Evolutionary conservation across 2,329 filamentous ascomycete genomes (phyloP), one percentile per base, ranked within the genome.

Genomic region (Fusarium goolgardi): DNA sequence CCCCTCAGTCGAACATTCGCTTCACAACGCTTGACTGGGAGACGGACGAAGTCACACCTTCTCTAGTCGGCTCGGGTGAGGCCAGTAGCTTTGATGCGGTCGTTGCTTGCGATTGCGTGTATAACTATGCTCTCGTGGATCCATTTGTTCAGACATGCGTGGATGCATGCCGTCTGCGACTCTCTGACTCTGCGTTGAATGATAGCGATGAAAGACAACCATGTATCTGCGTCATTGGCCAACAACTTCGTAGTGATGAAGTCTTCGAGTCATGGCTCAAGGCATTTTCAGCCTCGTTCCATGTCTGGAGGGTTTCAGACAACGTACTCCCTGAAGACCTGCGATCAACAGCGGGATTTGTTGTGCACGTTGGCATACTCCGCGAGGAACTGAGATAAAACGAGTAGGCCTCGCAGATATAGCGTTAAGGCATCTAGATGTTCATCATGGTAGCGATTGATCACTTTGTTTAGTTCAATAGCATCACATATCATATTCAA

Each of bases 101-200:
- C 13, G 77, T 98, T 35, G 93, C 94, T 6, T 97, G 93, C 75
- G 96, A 99, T 78, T 97, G 94, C 78, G 91, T 99, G 71, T 99
- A 96, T 82, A 99, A 98, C 79, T 92, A 97, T 69, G 87, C 91
- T 4, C 85, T 98, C 5, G 87, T 98, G 25, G 82, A 86, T 43
- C 93, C 94, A 0, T 87, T 98, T 49, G 91, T 96, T n/a, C 86
- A 90, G 72, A 91, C 93, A 0, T 97, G 92, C 76, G 87, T 83
- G 8, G 91, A 96, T 65, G 84, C 89, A 25, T 97, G 93, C 78
- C 81, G 81, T 12, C 78, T 95, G 18, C 83, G 89, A 34, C 55
- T 32, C 27, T 49, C 45, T 4, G 67, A 53, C 43, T 45, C 67
- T 32, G 25, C 32, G 49, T 67, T 45, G 51, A 67, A 72, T 2